These are phyloP conservation scores for Botrytis medusae DNA, from an alignment of 2,329 filamentous ascomycete genomes.

Conservation along the genomic window DNA sequence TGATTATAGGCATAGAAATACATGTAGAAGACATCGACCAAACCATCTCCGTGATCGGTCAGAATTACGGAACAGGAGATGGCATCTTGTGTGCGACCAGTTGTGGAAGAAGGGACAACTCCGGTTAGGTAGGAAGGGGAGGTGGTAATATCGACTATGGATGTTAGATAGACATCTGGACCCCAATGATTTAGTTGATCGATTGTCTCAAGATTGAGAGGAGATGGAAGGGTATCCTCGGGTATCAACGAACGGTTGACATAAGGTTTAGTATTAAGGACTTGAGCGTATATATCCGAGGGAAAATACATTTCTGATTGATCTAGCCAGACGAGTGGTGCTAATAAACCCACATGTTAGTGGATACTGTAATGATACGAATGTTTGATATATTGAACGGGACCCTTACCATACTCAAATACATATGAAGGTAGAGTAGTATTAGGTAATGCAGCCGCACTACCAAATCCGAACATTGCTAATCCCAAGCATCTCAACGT, in stretches of 20 bases:
- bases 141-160: slow-evolving; percentile 48
- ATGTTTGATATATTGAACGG: background rate
- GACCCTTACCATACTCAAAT: slow-evolving; percentile 46
- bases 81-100: slow-evolving; percentile 51
- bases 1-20: slow-evolving; percentile 42
- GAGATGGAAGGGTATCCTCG: slow-evolving; percentile 38
- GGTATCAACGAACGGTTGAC: slow-evolving; percentile 46
- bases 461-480: slow-evolving; percentile 6
- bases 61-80: slow-evolving; percentile 55
- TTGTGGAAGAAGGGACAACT: slow-evolving; percentile 48
- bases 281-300: slow-evolving; percentile 48
- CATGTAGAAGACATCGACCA: slow-evolving; percentile 40
- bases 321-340: slow-evolving; percentile 52
- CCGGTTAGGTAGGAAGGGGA: slow-evolving; percentile 52
- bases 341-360: slow-evolving; percentile 37
- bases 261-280: slow-evolving; percentile 48
- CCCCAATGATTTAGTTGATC: slow-evolving; percentile 47
- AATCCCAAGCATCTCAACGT: slow-evolving; percentile 11
- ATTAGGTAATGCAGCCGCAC: slow-evolving; percentile 19
- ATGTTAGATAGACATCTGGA: slow-evolving; percentile 48
- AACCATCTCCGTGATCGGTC: slow-evolving; percentile 53
- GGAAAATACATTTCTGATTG: slow-evolving; percentile 50
- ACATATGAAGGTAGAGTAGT: slow-evolving; percentile 45
- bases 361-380: background rate
- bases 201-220: slow-evolving; percentile 50